Evolutionary conservation across 129 eudicot species (phyloP).

Genomic region (Centrapalus pauciflorus): DNA sequence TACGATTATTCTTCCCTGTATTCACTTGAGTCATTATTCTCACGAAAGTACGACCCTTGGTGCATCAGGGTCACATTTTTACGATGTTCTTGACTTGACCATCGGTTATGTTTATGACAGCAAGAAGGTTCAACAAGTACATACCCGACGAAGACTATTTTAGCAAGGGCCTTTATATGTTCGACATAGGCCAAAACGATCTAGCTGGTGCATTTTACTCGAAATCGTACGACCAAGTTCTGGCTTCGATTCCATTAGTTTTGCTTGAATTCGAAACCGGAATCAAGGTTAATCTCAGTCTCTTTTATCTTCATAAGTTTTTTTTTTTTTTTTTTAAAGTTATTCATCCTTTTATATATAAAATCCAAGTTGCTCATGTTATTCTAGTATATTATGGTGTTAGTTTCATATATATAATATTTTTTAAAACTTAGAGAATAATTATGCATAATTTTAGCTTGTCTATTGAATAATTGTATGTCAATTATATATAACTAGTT

Average conservation of each 20-base stretch:
- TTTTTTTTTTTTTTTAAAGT: not conserved
- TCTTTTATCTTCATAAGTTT: not conserved
- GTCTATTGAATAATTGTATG: too few relatives aligned
- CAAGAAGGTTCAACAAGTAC: conserved; percentile 58
- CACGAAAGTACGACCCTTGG: not conserved
- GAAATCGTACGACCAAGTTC: conserved; percentile 67
- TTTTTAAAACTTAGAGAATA: too few relatives aligned
- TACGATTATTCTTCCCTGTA: too few relatives aligned
- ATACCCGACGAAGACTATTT: conserved; percentile 64
- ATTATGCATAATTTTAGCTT: too few relatives aligned
- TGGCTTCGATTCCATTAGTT: conserved; percentile 77
- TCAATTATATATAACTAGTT: too few relatives aligned
- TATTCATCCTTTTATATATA: not conserved
- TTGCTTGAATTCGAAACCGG: conserved; percentile 75
- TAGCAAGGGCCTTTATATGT: conserved; percentile 74
- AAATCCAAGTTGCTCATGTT: too few relatives aligned
- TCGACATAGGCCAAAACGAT: conserved; percentile 93
- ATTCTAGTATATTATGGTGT: too few relatives aligned
- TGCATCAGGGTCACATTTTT: not conserved
- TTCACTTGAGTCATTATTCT: too few relatives aligned
- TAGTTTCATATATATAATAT: too few relatives aligned
- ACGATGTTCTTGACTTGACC: not conserved
- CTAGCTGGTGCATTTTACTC: conserved; percentile 78
- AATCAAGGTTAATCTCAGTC: conserved; percentile 44
- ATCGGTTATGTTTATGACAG: conserved; percentile 27